Evolutionary conservation across 345 rosid species (phyloP).

Genomic region (Dipteronia dyeriana): DNA sequence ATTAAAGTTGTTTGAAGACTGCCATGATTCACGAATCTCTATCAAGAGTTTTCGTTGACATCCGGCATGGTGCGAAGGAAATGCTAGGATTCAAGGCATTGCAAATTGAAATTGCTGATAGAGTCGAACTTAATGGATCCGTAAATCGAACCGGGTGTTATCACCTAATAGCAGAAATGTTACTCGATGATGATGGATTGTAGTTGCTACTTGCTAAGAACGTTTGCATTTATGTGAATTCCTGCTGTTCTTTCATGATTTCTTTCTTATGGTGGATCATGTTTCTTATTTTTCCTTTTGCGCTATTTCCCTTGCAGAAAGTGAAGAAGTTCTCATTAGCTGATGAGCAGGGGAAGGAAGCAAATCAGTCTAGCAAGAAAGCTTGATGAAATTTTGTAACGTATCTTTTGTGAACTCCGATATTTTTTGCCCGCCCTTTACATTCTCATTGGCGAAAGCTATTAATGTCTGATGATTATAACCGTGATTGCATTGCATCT

Average conservation of each 20-base stretch:
- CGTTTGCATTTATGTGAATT: neutral
- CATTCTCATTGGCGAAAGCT: neutral
- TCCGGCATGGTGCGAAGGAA: neutral
- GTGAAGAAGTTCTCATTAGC: conserved; percentile 68
- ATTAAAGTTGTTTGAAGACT: neutral
- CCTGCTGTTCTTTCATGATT: neutral
- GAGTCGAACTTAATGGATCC: neutral
- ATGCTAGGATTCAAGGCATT: neutral
- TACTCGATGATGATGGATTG: neutral
- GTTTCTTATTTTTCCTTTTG: neutral
- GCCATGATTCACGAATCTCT: neutral
- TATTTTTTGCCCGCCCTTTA: neutral
- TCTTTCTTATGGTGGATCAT: neutral
- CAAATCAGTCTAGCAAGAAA: conserved; percentile 39
- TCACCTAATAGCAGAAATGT: neutral
- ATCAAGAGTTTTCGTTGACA: neutral
- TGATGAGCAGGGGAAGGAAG: conserved; percentile 40
- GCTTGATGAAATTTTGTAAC: conserved; percentile 26
- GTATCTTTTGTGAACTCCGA: neutral
- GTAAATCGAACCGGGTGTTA: neutral
- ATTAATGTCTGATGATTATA: neutral
- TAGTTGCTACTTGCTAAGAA: no score
- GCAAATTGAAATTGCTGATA: neutral
- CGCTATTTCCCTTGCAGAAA: conserved; percentile 39
- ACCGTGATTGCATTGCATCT: neutral